Evolutionary conservation across 1,139 yeast genomes (phyloP).

Genomic region (Debaryomycetaceae sp.): DNA sequence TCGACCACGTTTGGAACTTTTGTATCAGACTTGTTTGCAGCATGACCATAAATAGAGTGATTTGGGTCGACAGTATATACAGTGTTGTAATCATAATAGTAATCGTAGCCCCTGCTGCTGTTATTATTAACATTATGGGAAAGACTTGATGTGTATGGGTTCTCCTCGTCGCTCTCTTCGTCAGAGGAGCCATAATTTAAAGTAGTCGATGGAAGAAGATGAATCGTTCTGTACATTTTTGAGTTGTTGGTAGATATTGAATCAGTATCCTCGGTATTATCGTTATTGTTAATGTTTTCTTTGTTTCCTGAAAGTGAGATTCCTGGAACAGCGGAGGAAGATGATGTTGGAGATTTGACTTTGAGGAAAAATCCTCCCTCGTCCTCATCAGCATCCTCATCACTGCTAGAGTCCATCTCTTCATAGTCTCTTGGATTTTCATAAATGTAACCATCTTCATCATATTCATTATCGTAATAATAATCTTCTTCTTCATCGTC

Average conservation of each 20-base stretch:
- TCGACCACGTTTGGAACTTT: constrained; percentile 40
- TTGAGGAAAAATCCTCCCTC: constrained; percentile 71
- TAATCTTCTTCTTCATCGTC: constrained; percentile 13
- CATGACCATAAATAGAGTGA: constrained; percentile 38
- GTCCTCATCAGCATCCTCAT: constrained; percentile 52
- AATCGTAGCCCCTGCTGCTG: constrained; percentile 70
- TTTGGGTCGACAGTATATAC: constrained; percentile 65
- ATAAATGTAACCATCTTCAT: constrained; percentile 14
- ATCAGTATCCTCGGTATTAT: constrained; percentile 26
- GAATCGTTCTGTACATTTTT: constrained; percentile 55
- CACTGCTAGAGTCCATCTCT: constrained; percentile 31
- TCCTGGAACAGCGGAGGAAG: constrained; percentile 17
- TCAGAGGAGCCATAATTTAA: constrained; percentile 77
- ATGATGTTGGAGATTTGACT: constrained; percentile 46
- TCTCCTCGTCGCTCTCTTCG: constrained; percentile 57
- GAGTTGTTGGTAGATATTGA: constrained; percentile 23
- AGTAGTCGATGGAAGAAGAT: constrained; percentile 76
- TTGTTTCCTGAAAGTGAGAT: constrained; percentile 10
- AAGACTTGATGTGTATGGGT: constrained; percentile 56
- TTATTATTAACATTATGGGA: constrained; percentile 76
- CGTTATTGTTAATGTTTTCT: constrained; percentile 6
- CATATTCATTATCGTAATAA: constrained; percentile 17
- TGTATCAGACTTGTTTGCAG: constrained; percentile 10
- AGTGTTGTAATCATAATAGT: constrained; percentile 83
- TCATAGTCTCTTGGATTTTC: constrained; percentile 18